Evolutionary conservation across 2,329 filamentous ascomycete genomes (phyloP), one percentile per base, ranked within the genome.

Genomic region (Orbilia oligospora): DNA sequence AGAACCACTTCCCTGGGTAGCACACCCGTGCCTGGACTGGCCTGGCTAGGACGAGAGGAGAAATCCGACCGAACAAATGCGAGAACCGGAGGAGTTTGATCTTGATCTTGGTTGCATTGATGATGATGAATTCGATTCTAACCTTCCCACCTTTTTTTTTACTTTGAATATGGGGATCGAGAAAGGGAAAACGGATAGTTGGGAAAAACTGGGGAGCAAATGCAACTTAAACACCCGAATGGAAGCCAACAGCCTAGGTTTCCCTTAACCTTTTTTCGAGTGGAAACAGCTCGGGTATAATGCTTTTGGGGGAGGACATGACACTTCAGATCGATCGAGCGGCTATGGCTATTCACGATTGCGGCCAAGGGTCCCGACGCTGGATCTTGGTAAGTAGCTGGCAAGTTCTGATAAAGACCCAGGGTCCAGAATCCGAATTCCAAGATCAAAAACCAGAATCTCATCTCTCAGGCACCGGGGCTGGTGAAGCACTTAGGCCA

Each of bases 41-140:
- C 27, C 27, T 48, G 44, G 33, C 49, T 66, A 56, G 68, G 44
- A 63, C 36, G 24, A 38, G 63, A 75, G 55, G 55, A 63, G 46
- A 18, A 61, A 63, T 41, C 63, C 71, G 61, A 75, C 71, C 53
- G 71, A 68, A n/a, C 64, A 69, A 69, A 55, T 53, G 53, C 71
- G 64, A 75, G 12, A 56, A n/a, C 41, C 16, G 61, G 41, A n/a
- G 44, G 22, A 24, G 41, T 61, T 27, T 44, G 56, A 61, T 44
- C 55, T 30, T 9, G 33, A 30, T 30, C 8, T 61, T 41, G 55
- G 44, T 41, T 41, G 6, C 12, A 30, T 38, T 14, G 30, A 30
- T n/a, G 14, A 24, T 10, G 20, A n/a, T 20, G n/a, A 9, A 3
- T 6, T 51, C 20, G 20, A 24, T 51, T 24, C 12, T 14, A 2